These are phyloP conservation scores for Porodaedalea pini DNA, from an alignment of 1,284 basidiomycete genomes.

Conservation along the genomic window DNA sequence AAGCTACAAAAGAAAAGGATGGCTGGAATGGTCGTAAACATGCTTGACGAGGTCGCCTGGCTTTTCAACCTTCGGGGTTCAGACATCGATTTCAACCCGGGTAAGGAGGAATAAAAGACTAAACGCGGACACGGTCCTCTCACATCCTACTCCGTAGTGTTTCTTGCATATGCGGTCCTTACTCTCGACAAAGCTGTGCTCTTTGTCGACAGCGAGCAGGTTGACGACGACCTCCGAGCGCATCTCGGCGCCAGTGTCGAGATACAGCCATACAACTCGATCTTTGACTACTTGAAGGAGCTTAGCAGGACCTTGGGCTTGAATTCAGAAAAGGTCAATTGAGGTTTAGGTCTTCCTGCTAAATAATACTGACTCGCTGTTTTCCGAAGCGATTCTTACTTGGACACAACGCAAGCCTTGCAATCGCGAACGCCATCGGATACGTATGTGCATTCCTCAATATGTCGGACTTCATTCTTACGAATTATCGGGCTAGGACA, in stretches of 20 bases:
- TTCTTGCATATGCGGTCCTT: constrained; percentile 89
- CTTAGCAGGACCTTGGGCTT: constrained; percentile 46
- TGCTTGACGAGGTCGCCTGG: constrained; percentile 92
- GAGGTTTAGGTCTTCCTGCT: background rate
- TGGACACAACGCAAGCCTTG: constrained; percentile 72
- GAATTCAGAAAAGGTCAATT: constrained; percentile 42
- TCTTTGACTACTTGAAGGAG: constrained; percentile 59
- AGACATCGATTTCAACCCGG: constrained; percentile 91
- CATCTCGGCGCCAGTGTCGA: constrained; percentile 64
- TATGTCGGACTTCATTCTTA: constrained; percentile 20
- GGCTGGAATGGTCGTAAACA: constrained; percentile 69
- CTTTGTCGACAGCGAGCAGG: constrained; percentile 69
- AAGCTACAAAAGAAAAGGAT: constrained; percentile 64
- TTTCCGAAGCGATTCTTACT: constrained; percentile 53
- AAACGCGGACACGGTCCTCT: background rate
- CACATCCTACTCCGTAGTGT: constrained; percentile 51
- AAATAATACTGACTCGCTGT: background rate
- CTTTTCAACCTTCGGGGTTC: constrained; percentile 90
- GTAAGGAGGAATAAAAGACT: constrained; percentile 30
- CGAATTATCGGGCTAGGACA: constrained; percentile 36
- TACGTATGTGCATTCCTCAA: constrained; percentile 38
- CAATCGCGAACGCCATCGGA: constrained; percentile 74
- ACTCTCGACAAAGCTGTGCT: constrained; percentile 64
- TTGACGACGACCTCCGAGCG: constrained; percentile 52
- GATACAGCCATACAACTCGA: constrained; percentile 67